Conservation (phyloP, 169 alveolate genomes). For the Toxoplasma gondii region DNA sequence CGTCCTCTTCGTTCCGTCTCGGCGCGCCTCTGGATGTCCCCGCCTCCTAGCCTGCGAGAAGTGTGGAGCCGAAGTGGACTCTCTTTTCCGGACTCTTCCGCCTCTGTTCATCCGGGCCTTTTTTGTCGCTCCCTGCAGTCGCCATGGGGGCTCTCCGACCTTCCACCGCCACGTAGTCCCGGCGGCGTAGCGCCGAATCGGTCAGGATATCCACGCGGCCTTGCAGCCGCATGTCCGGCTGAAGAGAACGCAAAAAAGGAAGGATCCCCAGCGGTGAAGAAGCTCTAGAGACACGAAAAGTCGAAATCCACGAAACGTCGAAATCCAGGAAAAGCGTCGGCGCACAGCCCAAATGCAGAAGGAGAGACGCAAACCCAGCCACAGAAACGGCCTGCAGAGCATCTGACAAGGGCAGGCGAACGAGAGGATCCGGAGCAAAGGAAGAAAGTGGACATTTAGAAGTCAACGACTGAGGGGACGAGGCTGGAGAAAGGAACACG, state of each 20-base stretch:
- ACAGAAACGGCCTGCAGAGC: background rate
- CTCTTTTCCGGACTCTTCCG: background rate
- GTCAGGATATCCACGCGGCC: slow-evolving; percentile 58
- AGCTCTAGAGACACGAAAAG: background rate
- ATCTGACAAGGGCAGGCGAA: background rate
- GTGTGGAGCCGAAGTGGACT: background rate
- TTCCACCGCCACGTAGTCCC: background rate
- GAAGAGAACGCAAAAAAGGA: background rate
- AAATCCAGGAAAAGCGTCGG: too few species aligned
- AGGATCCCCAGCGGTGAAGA: background rate
- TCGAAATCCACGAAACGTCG: background rate
- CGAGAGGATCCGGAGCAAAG: background rate
- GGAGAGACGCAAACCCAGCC: background rate
- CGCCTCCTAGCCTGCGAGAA: background rate
- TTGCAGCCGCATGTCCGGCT: slow-evolving; percentile 61
- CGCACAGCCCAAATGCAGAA: background rate
- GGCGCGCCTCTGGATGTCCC: background rate
- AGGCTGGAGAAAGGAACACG: too few species aligned
- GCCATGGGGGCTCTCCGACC: background rate
- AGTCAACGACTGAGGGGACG: background rate
- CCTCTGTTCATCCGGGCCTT: background rate
- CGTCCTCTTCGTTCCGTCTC: too few species aligned
- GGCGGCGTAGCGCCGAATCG: slow-evolving; percentile 50
- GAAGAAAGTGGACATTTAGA: background rate
- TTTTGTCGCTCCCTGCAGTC: background rate